Evolutionary conservation across 75 land plant species (phyloP), one percentile per base, ranked within the genome.

Genomic region (Chamaecyparis obtusa): DNA sequence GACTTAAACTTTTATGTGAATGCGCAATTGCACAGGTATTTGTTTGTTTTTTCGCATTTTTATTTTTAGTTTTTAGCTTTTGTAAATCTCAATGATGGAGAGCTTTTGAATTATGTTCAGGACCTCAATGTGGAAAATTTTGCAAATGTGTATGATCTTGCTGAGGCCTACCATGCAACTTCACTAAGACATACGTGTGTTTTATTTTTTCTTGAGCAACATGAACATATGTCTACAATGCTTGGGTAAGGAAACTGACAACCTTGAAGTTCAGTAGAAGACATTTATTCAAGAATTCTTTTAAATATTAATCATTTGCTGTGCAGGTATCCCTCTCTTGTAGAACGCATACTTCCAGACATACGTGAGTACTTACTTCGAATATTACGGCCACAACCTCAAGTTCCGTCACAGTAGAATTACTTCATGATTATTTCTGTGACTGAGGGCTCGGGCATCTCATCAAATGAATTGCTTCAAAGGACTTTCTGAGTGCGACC

Each of bases 1-100:
- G 97, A 37, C 94, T 98, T 78, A 98, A 98, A 87, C 95, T 95
- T 15, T 88, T 93, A 32, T 98, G 99, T 72, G 99, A 98, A 87
- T 92, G 90, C 91, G 86, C 94, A 54, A 98, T 98, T 84, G 99
- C 99, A 55, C 94, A 96, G 97, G 99, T 98, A 48, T 21, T 83
- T 43, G 14, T 88, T 41, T 44, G 60, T 44, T 44, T 55, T 17
- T 14, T 14, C 54, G 10, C 35, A n/a, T 32, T 37, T 43, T 71
- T 30, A 39, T 49, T 39, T 27, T 21, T 60, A 5, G 49, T 51
- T 43, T 44, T 43, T 3, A 75, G 60, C 67, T 44, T 44, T 54
- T 7, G 17, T 49, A 39, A 35, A 35, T 10, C 19, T 41, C 17
- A 80, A 17, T 41, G 32, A 37, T 17, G 82, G 44, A 30, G 32